phyloP scores from a whole-genome alignment of 179 eudicot species.

The Heliamphora pulchella region DNA sequence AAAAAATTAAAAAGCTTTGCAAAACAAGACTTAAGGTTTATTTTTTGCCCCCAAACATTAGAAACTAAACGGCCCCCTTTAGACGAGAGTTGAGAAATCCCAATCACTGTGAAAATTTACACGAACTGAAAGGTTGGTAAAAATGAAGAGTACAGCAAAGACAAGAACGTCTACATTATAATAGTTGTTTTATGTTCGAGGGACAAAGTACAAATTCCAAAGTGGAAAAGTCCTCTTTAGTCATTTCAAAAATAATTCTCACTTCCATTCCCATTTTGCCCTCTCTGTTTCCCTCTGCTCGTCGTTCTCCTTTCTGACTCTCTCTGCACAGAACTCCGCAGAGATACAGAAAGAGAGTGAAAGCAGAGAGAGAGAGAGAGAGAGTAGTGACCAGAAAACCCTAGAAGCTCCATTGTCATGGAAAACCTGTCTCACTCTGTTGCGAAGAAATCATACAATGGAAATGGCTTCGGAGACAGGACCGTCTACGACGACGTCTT shows the following conservation, averaged over 20 bases:
- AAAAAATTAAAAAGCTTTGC: too few species aligned
- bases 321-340: neutral
- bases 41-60: too few species aligned
- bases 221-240: too few species aligned
- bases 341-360: neutral
- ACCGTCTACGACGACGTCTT: conserved; percentile 73
- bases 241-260: neutral
- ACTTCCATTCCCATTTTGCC: neutral
- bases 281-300: neutral
- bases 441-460: conserved; percentile 24
- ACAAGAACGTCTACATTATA: too few species aligned
- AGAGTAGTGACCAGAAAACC: neutral
- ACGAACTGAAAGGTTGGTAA: too few species aligned
- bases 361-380: neutral
- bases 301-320: neutral
- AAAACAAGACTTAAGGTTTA: too few species aligned
- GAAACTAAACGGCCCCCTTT: too few species aligned
- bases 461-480: conserved; percentile 25
- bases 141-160: too few species aligned
- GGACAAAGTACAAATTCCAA: too few species aligned
- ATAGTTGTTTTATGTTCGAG: too few species aligned
- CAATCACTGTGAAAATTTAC: too few species aligned
- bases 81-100: too few species aligned
- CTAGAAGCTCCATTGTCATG: conserved; percentile 21
- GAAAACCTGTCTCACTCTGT: conserved; percentile 20